Conservation (phyloP, 169 alveolate species). For the Eimeria praecox region DNA sequence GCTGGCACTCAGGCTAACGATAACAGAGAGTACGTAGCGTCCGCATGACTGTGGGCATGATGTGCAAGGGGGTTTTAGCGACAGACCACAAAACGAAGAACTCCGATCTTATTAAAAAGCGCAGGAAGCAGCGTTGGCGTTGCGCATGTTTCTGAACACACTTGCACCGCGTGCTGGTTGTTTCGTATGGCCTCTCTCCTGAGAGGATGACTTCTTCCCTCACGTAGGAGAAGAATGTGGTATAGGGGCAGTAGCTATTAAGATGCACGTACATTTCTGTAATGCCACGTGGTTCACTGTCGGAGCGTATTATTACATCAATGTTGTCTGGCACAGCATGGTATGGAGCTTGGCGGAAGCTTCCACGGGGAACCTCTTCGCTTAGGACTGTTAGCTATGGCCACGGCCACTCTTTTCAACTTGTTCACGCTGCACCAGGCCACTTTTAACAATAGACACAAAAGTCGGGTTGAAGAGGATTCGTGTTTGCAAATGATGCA, state of each 20-base stretch:
- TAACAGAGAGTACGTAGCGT: background rate
- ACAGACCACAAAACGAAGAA: background rate
- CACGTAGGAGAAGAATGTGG: background rate
- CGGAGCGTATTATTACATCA: background rate
- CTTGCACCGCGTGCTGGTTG: no score
- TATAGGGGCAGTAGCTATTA: background rate
- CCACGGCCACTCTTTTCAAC: constrained; percentile 76
- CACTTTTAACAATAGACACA: constrained; percentile 80
- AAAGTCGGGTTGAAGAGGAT: constrained; percentile 79
- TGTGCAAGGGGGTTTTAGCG: no score
- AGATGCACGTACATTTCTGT: background rate
- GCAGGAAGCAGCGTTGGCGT: background rate
- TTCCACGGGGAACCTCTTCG: background rate
- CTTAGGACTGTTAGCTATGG: constrained; percentile 42
- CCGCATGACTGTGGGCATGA: background rate
- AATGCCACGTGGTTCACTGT: background rate
- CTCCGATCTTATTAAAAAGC: background rate
- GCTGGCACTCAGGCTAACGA: background rate
- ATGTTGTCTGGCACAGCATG: background rate
- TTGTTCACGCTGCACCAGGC: constrained; percentile 81
- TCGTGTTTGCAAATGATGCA: constrained; percentile 78
- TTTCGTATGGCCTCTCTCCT: no score
- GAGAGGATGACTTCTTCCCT: background rate
- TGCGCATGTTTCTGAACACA: background rate
- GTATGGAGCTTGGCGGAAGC: background rate